Evolutionary conservation across 495 filamentous ascomycete species (phyloP), one percentile per base, ranked within the genome.

Genomic region (Podospora conica): DNA sequence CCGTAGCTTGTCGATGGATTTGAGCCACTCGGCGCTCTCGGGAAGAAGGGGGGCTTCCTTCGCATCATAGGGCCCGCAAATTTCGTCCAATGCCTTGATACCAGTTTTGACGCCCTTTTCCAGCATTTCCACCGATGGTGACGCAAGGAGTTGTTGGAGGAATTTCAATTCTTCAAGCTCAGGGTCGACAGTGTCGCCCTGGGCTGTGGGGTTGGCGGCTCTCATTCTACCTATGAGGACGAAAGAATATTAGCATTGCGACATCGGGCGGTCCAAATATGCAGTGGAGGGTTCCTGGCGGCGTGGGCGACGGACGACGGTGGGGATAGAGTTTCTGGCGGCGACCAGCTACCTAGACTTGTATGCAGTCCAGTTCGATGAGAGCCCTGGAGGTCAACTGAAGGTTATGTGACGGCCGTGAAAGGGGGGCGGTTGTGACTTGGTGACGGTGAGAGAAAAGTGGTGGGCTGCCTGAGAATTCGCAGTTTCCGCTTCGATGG

Each of bases 11-110:
- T 73, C 70, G 53, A 86, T 82, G 27, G 77, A 64, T 54, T 77
- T 69, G 3, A 82, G 60, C 83, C 81, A 86, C 21, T 73, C 67
- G 28, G 68, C 23, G 12, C 69, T 69, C 11, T 69, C 66, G 10
- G 61, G 29, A 20, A 15, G 55, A 25, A 67, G 31, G 27, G 58
- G 56, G 3, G 58, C 15, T 9, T 48, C 63, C 3, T 70, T 40
- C 0, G 54, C 40, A 10, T 71, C 60, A 79, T 64, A 23, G 56
- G 69, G 1, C 2, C 55, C 31, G 65, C 69, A 25, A 73, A 65
- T 12, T 58, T 67, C 3, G 10, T 76, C 55, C 2, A 81, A 73
- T 1, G 76, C 40, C 11, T 66, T 22, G 5, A 70, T 3, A 28
- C 75, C 74, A 29, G 70, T 65, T 2, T 12, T 20, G 24, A 77